Percentiles rank a stretch among this genome's conserved stretches.
Conservation (phyloP, 805 yeast species). For the Myxozyma monticola region DNA sequence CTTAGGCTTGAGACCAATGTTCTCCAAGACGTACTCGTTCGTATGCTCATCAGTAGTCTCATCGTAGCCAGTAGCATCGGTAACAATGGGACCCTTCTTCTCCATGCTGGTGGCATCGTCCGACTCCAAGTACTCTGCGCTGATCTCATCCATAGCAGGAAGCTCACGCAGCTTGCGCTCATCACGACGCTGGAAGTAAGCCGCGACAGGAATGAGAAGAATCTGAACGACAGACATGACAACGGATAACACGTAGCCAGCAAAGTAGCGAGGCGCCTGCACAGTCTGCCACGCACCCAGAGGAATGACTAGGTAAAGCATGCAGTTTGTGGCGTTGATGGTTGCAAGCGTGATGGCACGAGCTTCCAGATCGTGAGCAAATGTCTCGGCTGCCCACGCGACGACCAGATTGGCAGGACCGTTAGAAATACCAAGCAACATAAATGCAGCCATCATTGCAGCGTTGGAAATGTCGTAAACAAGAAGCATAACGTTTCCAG, state of each 20-base stretch:
- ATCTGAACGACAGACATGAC: slow-evolving; percentile 30
- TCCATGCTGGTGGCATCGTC: too few species aligned
- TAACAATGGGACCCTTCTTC: too few species aligned
- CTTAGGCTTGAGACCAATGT: too few species aligned
- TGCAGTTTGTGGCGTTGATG: slow-evolving; percentile 55
- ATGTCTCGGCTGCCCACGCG: slow-evolving; percentile 60
- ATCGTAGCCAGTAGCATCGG: too few species aligned
- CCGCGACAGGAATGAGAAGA: slow-evolving; percentile 39
- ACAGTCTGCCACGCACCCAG: slow-evolving; percentile 46
- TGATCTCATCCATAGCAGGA: neutral
- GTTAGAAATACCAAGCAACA: slow-evolving; percentile 59
- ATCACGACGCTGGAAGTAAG: slow-evolving; percentile 55
- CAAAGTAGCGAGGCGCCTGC: slow-evolving; percentile 36
- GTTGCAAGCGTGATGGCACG: slow-evolving; percentile 54
- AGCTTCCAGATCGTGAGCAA: slow-evolving; percentile 54
- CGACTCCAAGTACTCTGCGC: neutral
- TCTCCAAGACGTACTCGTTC: too few species aligned
- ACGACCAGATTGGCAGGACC: slow-evolving; percentile 61
- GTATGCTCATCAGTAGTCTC: too few species aligned
- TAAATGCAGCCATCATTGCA: slow-evolving; percentile 62
- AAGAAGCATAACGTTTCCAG: slow-evolving; percentile 54
- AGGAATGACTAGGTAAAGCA: slow-evolving; percentile 57
- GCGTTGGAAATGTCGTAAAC: slow-evolving; percentile 55
- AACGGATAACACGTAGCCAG: slow-evolving; percentile 35
- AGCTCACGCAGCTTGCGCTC: neutral